Evolutionary conservation across 2,329 filamentous ascomycete species (phyloP), one percentile per base, ranked within the genome.

Genomic region (Drechslerella stenobrocha): DNA sequence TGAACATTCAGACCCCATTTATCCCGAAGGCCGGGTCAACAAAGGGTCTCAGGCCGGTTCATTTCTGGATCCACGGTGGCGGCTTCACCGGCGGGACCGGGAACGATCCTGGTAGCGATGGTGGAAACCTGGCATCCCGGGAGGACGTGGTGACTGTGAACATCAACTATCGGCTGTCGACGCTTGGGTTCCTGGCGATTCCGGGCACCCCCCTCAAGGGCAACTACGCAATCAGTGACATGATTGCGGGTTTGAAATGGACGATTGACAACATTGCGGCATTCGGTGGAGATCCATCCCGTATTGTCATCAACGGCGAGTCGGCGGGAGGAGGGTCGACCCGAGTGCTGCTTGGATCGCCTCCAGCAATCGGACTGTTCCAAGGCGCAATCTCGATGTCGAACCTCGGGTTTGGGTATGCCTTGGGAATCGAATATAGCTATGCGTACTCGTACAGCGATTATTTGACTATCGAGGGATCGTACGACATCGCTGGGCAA

Each of bases 81-180:
- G 83, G 80, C 3, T 84, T 84, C 66, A 80, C 78, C 0, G 76
- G 78, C 5, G 82, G 83, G 0, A 76, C 75, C 1, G 76, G 74
- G n/a, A 75, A 76, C 52, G 76, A 78, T 45, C 66, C 74, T 1
- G 76, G 75, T 1, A 76, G 75, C 32, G 83, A 85, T 66, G 81
- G 82, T 18, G 81, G 80, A 1, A 82, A 83, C 69, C 75, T 85
- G 2, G 83, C 81, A 0, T 83, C 81, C 1, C 78, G 82, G 48
- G 82, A 82, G 20, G 83, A 85, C 66, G 78, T 85, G 15, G 81
- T 86, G 0, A 78, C 83, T 2, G 83, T 86, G 5, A 74, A 76
- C 15, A 81, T 84, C 76, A 85, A 85, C 75, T 85, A 85, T 73
- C 81, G 84, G 6, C 75, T 85, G 2, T 79, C 78, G 0, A 83